phyloP scores from a whole-genome alignment of 345 rosid species.

The Lepidium africanum region DNA sequence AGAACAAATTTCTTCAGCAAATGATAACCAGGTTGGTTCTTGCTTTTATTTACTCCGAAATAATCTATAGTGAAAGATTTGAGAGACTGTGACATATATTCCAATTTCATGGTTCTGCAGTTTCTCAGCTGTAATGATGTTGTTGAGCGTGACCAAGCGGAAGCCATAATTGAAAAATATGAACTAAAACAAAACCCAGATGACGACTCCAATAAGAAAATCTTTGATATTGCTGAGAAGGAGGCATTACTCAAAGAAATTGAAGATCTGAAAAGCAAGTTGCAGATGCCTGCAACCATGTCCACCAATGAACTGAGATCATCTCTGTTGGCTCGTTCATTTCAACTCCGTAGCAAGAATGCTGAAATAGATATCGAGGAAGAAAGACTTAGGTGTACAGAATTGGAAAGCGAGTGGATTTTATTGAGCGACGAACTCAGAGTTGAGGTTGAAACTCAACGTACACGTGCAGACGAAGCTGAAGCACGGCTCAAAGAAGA shows the following conservation, averaged over 20 bases:
- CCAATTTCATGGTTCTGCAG: conserved; percentile 17
- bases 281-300: conserved; percentile 47
- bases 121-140: conserved; percentile 12
- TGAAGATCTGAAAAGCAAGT: conserved; percentile 51
- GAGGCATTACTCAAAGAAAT: conserved; percentile 80
- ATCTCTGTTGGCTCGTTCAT: conserved; percentile 58
- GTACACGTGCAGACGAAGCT: conserved; percentile 64
- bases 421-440: conserved; percentile 82
- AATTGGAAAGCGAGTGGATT: conserved; percentile 98
- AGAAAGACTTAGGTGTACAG: conserved; percentile 81
- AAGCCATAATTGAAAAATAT: conserved; percentile 28
- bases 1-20: conserved; percentile 13
- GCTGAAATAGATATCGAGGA: conserved; percentile 56
- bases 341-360: conserved; percentile 41
- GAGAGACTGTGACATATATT: not conserved
- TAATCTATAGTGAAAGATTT: not conserved
- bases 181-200: conserved; percentile 49
- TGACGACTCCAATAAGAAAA: conserved; percentile 27
- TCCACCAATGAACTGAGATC: conserved; percentile 65
- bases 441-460: conserved; percentile 67
- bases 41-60: not conserved
- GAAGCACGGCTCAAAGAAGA: conserved; percentile 62
- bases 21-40: conserved; percentile 31
- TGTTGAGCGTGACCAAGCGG: conserved; percentile 20
- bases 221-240: conserved; percentile 51